A percentile compares a stretch with the other conserved stretches of the same genome.
Evolutionary conservation across 306 rosid genomes (phyloP).

Genomic region (Potentilla sterilis): DNA sequence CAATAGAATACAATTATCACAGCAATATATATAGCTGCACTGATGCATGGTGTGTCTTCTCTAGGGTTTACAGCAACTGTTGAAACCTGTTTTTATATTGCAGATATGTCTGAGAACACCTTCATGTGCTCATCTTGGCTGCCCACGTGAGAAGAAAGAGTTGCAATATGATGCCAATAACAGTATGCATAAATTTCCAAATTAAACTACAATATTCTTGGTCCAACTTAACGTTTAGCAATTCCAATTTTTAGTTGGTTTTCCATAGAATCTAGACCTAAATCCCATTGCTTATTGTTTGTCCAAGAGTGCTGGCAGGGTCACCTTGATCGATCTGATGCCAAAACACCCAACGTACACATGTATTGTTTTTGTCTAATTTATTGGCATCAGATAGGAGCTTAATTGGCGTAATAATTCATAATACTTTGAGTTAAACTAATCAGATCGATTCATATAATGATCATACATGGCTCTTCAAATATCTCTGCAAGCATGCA

Average conservation of each 20-base stretch:
- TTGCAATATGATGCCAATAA: conserved; percentile 4
- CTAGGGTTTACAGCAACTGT: conserved; percentile 33
- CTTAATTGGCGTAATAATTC: no score
- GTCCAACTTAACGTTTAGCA: background rate
- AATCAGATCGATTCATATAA: no score
- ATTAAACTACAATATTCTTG: background rate
- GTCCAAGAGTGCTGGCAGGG: conserved; percentile 20
- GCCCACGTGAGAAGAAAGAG: conserved; percentile 9
- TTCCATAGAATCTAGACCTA: conserved; percentile 12
- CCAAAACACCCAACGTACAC: conserved; percentile 50
- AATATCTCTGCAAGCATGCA: background rate
- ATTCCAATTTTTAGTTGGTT: no score
- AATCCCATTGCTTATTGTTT: background rate
- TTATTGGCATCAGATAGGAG: conserved; percentile 1
- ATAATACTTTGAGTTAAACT: no score
- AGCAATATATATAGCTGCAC: conserved; percentile 16
- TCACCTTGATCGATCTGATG: conserved; percentile 23
- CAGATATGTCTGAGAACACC: conserved; percentile 37
- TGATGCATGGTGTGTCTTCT: conserved; percentile 49
- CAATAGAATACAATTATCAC: background rate
- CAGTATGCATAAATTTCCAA: background rate
- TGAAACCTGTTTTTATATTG: conserved; percentile 18
- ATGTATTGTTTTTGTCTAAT: conserved; percentile 49
- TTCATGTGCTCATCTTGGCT: conserved; percentile 41
- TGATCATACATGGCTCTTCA: background rate